A percentile compares a stretch with the other conserved stretches of the same genome.
Evolutionary conservation across 2,329 filamentous ascomycete genomes (phyloP).

Genomic region (Fusarium sp.): DNA sequence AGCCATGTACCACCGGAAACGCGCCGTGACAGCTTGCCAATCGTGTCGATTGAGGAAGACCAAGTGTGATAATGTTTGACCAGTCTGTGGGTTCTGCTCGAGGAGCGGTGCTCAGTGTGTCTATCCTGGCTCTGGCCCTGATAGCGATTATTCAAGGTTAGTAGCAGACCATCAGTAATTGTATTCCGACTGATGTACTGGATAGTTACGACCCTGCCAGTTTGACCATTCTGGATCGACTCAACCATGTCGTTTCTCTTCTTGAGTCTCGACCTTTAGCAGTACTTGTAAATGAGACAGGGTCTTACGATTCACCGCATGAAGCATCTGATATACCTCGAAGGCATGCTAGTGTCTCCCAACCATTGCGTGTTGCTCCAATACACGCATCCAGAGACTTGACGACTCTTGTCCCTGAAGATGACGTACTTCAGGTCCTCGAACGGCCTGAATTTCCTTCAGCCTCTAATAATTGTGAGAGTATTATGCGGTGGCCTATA

Average conservation of each 20-base stretch:
- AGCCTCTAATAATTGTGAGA: not conserved
- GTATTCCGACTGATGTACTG: not conserved
- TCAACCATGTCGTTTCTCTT: not conserved
- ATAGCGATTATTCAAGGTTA: not conserved
- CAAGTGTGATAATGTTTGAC: conserved; percentile 21
- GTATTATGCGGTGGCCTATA: not conserved
- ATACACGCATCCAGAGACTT: not conserved
- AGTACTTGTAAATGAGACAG: not conserved
- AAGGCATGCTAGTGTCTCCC: rapidly evolving
- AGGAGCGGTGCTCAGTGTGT: not conserved
- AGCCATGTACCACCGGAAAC: not conserved
- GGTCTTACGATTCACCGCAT: rapidly evolving
- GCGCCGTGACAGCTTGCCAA: conserved; percentile 6
- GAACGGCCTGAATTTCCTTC: not conserved
- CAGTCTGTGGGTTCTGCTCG: conserved; percentile 1
- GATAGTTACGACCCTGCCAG: not conserved
- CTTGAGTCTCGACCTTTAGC: not conserved
- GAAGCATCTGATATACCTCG: rapidly evolving
- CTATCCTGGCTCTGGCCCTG: not conserved
- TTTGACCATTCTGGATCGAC: not conserved
- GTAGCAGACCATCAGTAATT: not conserved
- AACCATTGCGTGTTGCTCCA: not conserved
- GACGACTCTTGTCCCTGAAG: not conserved
- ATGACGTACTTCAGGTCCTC: not conserved
- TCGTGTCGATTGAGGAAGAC: conserved; percentile 16